Base-by-base conservation (phyloP, 805 yeast species). In the Candida argentea region DNA sequence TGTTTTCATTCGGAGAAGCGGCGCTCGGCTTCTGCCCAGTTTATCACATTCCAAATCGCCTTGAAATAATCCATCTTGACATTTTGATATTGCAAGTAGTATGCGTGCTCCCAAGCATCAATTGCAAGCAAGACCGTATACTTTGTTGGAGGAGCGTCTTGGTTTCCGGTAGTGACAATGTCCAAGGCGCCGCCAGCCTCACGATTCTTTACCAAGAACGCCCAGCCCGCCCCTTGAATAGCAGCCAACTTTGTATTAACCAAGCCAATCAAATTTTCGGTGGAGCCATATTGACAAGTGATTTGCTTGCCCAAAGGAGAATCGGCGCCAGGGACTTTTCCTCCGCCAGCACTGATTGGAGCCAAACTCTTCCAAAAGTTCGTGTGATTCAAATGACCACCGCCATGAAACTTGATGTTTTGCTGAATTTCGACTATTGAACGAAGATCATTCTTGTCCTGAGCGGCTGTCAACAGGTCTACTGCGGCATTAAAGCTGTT, bases 41-140 rank as follows among this genome's bases (percentile, higher is more conserved):
- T 65, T 37, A 66, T 54, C 25, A 66, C 71, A 36, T 63, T 61
- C 66, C 68, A 65, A 37, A 66, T 60, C 28, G 67, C 65, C 44
- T 65, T 65, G 43, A 65, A 63, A 44, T 65, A 65, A 42, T 62
- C 70, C 12, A 50, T 66, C 44, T 66, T 66, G 34, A 60, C 68
- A 40, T 66, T 66, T 42, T 66, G 68, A 48, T 65, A 66, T 39
- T 66, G 71, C 43, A 66, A 61, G 50, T 66, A 66, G 48, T 65
- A 66, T 32, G 71, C 71, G 40, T 66, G 71, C 43, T 66, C 71
- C 72, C 72, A 66, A 30, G 70, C 69, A 47, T 66, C 72, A 44
- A 66, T 65, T 11, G 70, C 71, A 36, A 66, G 51, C 46, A 65
- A 56, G 10, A 67, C 65, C 29, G 57, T 60, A 30, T 50, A 55